Percentiles rank a stretch among this genome's conserved stretches.
Conservation (phyloP, 2,329 filamentous ascomycete genomes). For the Hymenoscyphus albidus region DNA sequence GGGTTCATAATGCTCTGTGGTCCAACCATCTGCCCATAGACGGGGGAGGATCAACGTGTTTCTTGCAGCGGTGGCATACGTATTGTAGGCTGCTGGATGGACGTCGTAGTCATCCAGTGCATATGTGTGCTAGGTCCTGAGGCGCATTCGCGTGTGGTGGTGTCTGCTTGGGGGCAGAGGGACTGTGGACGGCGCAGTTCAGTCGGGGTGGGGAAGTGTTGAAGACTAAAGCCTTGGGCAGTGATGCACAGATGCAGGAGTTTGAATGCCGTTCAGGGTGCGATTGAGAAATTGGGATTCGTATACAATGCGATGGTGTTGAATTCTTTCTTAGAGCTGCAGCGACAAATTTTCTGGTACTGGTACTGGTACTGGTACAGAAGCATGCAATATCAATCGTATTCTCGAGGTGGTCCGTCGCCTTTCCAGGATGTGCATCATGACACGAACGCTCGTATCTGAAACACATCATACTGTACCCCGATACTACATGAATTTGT, state of each 20-base stretch:
- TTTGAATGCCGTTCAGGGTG: neutral
- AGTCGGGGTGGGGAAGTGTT: conserved; percentile 4
- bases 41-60: conserved; percentile 27
- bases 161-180: conserved; percentile 1
- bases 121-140: neutral
- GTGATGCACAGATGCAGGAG: neutral
- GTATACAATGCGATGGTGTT: neutral
- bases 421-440: neutral
- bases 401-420: neutral
- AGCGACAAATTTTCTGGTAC: neutral
- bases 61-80: conserved; percentile 31
- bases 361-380: neutral
- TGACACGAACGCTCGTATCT: neutral
- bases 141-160: neutral
- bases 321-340: neutral
- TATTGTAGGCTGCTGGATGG: conserved; percentile 20
- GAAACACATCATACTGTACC: neutral
- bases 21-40: conserved; percentile 37
- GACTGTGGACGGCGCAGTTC: neutral
- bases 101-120: conserved; percentile 23
- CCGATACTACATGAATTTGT: neutral
- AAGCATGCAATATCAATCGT: neutral
- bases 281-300: neutral
- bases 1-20: conserved; percentile 48
- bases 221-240: neutral